phyloP scores from a whole-genome alignment of 768 basidiomycete genomes.

The Russula sp. region DNA sequence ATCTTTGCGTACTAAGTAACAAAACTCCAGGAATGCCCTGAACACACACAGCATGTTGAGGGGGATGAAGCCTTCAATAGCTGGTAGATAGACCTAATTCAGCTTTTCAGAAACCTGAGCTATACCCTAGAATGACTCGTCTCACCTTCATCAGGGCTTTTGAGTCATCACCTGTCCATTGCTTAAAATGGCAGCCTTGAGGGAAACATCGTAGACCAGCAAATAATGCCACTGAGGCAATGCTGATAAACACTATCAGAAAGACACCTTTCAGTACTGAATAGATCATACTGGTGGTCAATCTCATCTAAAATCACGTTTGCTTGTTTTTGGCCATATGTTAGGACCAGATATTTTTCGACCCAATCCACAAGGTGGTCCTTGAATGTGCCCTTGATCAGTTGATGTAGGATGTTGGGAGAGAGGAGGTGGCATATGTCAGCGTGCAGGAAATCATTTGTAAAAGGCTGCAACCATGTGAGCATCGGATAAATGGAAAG shows the following conservation, averaged over 20 bases:
- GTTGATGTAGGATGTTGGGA: too few species aligned
- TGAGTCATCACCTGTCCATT: conserved; percentile 8
- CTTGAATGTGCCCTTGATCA: too few species aligned
- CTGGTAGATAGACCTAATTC: background rate
- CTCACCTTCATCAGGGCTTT: conserved; percentile 5
- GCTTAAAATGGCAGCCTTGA: background rate
- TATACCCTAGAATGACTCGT: too few species aligned
- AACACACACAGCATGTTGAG: background rate
- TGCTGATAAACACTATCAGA: background rate
- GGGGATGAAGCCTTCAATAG: background rate
- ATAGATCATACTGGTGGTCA: background rate
- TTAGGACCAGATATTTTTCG: background rate
- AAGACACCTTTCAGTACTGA: background rate
- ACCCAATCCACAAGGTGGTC: background rate
- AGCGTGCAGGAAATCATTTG: too few species aligned
- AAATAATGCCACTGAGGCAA: background rate
- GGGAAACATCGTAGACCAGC: background rate
- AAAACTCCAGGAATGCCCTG: too few species aligned
- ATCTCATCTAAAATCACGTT: background rate
- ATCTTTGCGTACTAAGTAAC: too few species aligned
- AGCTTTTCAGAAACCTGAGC: too few species aligned
- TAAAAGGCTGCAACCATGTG: too few species aligned
- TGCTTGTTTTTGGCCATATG: background rate
- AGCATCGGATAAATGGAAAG: too few species aligned
- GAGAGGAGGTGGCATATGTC: too few species aligned